Evolutionary conservation across 1,284 basidiomycete genomes (phyloP), one percentile per base, ranked within the genome.

Genomic region (Pseudozyma flocculosa): DNA sequence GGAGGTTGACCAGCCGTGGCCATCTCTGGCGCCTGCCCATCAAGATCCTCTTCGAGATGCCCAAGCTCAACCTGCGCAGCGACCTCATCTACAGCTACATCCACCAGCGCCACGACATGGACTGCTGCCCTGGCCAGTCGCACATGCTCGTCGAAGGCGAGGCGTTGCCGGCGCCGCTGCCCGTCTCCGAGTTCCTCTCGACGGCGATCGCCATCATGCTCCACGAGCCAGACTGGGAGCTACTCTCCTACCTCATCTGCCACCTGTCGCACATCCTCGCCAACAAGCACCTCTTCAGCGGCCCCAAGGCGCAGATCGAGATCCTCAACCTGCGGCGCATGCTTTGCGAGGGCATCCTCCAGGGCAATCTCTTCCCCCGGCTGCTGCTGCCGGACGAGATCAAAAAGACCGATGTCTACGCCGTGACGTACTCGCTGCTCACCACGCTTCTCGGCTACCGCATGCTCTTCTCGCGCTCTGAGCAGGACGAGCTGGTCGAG

Each of bases 251-350:
- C 73, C 82, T 94, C 4, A 82, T 99, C 2, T 90, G 89, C 73
- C 90, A 94, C 79, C 83, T 99, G 1, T 93, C 95, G 0, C 83
- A 87, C 19, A 93, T 98, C 78, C 84, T 98, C 3, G 83, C 88
- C 47, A 98, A 98, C 83, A 97, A 96, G 79, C 92, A 97, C 74
- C 84, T 96, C 50, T 93, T 96, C 79, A 96, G 93, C 74, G 95
- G 95, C 0, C 89, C 88, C 0, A 85, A 86, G 47, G 87, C 89
- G 13, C 83, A 86, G 15, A 79, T 78, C 13, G 83, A 86, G 19
- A 84, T 95, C 19, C 81, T 85, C 11, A 82, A 81, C 43, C 79
- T 98, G 37, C 81, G 92, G 26, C 82, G 82, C 10, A 78, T 83
- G n/a, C 80, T 97, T 10, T 90, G 89, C 78, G 81, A 83, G 4